Base-by-base conservation (phyloP, 2,329 filamentous ascomycete species). In the Colletotrichum tofieldiae region DNA sequence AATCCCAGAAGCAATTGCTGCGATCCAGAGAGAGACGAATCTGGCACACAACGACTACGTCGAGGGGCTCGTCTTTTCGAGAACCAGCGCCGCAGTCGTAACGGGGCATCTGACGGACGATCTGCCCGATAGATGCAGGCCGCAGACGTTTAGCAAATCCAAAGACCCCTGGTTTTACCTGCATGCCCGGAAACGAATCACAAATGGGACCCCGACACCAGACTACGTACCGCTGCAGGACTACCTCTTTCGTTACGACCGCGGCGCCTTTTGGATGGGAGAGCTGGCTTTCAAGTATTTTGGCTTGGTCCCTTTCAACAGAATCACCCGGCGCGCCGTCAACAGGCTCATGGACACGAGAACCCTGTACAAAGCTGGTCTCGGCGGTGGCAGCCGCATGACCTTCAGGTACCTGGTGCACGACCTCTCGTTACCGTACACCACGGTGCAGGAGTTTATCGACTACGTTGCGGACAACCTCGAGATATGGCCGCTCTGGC, bases 151-250 rank as follows among this genome's bases (percentile, higher is more conserved):
- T 79, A 88, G 87, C n/a, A 83, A 87, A 14, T 82, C 87, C 0
- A 80, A 79, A 5, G 93, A 95, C 75, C 89, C 91, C 0, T 95
- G 93, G 93, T 94, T 93, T 77, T 94, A 94, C 72, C 82, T 94
- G 3, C 92, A 93, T 74, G 92, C 88, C 1, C 64, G 63, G 7
- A 65, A 74, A 23, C 67, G 68, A 9, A 67, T 71, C 41, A 18
- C 56, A 75, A 79, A 75, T 1, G 72, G 77, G 6, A 66, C 75
- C 7, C 74, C 80, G 20, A 79, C 81, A 2, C 79, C 84, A 7
- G 89, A 93, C 70, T 88, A 88, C 68, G 86, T 93, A 1, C 91
- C 91, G 0, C 75, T 93, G 0, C 81, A 82, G 2, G 91, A 93
- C 77, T 93, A 93, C 79, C 87, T 93, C 71, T 93, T 93, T 81